Evolutionary conservation across 495 filamentous ascomycete species (phyloP).

Genomic region (Usnea hakonensis): DNA sequence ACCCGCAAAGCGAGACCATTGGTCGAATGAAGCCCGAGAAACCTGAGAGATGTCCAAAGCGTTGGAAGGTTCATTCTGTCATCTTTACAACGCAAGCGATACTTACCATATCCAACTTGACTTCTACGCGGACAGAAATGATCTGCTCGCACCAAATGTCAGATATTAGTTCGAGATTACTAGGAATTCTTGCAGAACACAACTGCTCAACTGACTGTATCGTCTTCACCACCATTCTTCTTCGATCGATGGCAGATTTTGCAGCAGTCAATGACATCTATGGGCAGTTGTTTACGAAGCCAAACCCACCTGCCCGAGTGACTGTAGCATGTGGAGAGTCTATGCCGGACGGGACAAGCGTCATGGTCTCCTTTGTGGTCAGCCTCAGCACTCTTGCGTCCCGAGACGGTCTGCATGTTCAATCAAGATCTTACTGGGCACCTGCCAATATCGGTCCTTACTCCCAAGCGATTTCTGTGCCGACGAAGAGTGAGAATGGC

Average conservation of each 20-base stretch:
- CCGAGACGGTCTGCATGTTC: slow-evolving; percentile 71
- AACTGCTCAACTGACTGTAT: slow-evolving; percentile 45
- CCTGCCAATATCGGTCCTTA: slow-evolving; percentile 98
- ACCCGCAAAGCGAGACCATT: neutral
- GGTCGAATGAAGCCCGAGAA: neutral
- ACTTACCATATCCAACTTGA: slow-evolving; percentile 42
- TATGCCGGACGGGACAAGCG: slow-evolving; percentile 47
- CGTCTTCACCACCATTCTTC: slow-evolving; percentile 63
- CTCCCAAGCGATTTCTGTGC: slow-evolving; percentile 73
- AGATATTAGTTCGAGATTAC: slow-evolving; percentile 36
- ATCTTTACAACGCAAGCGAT: slow-evolving; percentile 20
- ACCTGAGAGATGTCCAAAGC: neutral
- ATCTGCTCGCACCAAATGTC: slow-evolving; percentile 39
- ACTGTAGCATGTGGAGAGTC: slow-evolving; percentile 67
- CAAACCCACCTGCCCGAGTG: slow-evolving; percentile 78
- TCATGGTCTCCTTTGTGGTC: slow-evolving; percentile 53
- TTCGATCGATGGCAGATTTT: slow-evolving; percentile 77
- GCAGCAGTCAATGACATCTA: slow-evolving; percentile 65
- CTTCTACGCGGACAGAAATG: slow-evolving; percentile 35
- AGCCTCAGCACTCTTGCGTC: slow-evolving; percentile 29
- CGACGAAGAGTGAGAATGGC: slow-evolving; percentile 24
- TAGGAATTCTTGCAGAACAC: slow-evolving; percentile 21
- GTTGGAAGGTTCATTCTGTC: neutral
- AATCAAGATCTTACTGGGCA: slow-evolving; percentile 92
- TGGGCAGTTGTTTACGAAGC: slow-evolving; percentile 51